Base-by-base conservation (phyloP, 441 rosid species). In the Gossypium gossypioides region DNA sequence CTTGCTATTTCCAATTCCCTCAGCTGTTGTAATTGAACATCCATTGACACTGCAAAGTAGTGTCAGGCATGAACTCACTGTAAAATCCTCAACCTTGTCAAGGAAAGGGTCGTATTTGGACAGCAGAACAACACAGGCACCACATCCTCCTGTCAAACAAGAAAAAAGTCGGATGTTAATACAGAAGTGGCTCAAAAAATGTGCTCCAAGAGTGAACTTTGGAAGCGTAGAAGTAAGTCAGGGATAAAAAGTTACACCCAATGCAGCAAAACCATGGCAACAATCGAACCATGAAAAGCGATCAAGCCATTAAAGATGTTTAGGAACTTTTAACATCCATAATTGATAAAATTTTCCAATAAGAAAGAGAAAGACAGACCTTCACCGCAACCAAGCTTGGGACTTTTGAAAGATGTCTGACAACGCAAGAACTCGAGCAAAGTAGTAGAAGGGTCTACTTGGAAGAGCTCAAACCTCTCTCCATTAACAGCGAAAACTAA, bases 331-430 rank as follows among this genome's bases (percentile, higher is more conserved):
- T 48, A 25, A 59, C 16, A 24, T 13, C 6, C 0, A 13, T 59
- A 59, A 27, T 55, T n/a, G 19, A 29, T 59, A 22, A 59, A 29
- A 59, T 2, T 55, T 55, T 55, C 27, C 5, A 15, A 55, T 12
- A 24, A 6, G 18, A 18, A 34, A 0, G 37, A 48, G 68, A 50
- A 58, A 58, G n/a, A 51, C 71, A 77, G 13, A 89, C 98, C 98
- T 91, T 91, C 96, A 21, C 94, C 97, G 29, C 97, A 93, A 22
- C 98, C 69, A 51, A 88, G 94, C 85, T 93, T 93, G 72, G 82
- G 88, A 44, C 96, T 85, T 87, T 84, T 93, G 85, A 88, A 89
- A 29, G 74, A 69, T 68, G 98, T 87, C n/a, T 74, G 79, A 27
- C 73, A 75, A 24, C 98, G 96, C 76, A 93, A 76, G 78, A 89